A percentile compares a stretch with the other conserved stretches of the same genome.
phyloP scores from a whole-genome alignment of 768 basidiomycete species.

The Kwoniella bestiolae region DNA sequence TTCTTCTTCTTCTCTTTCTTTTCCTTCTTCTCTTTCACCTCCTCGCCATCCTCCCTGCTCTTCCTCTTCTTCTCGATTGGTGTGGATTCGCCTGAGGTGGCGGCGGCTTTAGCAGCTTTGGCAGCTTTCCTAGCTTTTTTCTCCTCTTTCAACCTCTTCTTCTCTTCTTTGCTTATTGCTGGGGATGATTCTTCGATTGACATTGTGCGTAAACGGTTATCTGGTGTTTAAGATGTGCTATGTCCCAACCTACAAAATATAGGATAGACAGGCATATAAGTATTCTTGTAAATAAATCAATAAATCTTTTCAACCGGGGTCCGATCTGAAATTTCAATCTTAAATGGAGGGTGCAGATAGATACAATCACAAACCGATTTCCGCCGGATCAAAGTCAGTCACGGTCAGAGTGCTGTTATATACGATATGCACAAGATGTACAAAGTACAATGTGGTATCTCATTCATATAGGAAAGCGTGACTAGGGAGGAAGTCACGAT shows the following conservation, averaged over 20 bases:
- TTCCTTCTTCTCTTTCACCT: slow-evolving; percentile 56
- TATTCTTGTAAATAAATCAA: slow-evolving; percentile 11
- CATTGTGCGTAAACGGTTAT: slow-evolving; percentile 1
- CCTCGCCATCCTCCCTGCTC: slow-evolving; percentile 32
- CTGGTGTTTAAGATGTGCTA: not conserved
- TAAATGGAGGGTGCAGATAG: slow-evolving; percentile 11
- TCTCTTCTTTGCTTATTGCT: slow-evolving; percentile 31
- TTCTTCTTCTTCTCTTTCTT: slow-evolving; percentile 44
- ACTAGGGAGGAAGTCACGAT: too few relatives aligned
- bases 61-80: slow-evolving; percentile 30
- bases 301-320: not conserved
- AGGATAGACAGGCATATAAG: not conserved
- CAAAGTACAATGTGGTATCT: too few relatives aligned
- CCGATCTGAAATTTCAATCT: slow-evolving; percentile 16
- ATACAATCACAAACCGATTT: not conserved
- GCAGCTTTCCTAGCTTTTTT: slow-evolving; percentile 21
- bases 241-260: too few relatives aligned
- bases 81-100: slow-evolving; percentile 7
- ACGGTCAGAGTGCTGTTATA: not conserved
- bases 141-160: slow-evolving; percentile 27
- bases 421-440: too few relatives aligned
- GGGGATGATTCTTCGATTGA: slow-evolving; percentile 14
- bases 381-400: slow-evolving; percentile 1
- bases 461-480: not conserved
- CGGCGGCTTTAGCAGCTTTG: slow-evolving; percentile 4